Percentiles rank a stretch among this genome's conserved stretches.
Conservation (phyloP, 2,329 filamentous ascomycete species). For the Xylariaceae sp. region DNA sequence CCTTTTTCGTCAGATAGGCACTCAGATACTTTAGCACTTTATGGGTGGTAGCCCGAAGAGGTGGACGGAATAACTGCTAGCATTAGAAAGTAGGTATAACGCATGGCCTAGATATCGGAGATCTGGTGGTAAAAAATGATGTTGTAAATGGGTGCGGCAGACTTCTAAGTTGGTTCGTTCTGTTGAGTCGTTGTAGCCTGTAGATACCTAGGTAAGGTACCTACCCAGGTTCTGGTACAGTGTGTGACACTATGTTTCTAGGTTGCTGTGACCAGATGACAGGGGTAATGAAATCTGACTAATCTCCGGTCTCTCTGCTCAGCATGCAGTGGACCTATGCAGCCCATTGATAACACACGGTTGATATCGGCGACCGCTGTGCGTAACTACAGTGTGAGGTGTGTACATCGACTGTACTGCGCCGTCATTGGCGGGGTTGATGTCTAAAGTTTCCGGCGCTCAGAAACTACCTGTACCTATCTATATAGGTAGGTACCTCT, state of each 20-base stretch:
- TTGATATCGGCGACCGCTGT: background rate
- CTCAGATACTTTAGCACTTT: background rate
- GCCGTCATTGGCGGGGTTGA: conserved; percentile 24
- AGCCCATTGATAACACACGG: no score
- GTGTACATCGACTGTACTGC: background rate
- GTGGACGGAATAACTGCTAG: background rate
- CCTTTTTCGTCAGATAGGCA: background rate
- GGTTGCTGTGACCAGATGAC: background rate
- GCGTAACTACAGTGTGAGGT: background rate
- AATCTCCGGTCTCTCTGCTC: no score
- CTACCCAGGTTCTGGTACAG: background rate
- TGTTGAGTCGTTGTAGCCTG: background rate
- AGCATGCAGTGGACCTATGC: no score
- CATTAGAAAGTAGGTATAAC: no score
- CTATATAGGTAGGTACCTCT: conserved; percentile 1
- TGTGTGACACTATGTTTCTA: background rate
- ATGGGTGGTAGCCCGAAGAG: background rate
- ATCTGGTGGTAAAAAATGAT: background rate
- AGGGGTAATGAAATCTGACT: no score
- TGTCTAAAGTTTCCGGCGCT: background rate
- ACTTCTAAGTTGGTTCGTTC: no score
- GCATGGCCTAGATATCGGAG: no score
- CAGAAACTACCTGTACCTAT: background rate
- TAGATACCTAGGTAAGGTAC: background rate
- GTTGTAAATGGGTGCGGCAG: background rate